Evolutionary conservation across 1,284 basidiomycete species (phyloP).

Genomic region (Papiliotrema laurentii): DNA sequence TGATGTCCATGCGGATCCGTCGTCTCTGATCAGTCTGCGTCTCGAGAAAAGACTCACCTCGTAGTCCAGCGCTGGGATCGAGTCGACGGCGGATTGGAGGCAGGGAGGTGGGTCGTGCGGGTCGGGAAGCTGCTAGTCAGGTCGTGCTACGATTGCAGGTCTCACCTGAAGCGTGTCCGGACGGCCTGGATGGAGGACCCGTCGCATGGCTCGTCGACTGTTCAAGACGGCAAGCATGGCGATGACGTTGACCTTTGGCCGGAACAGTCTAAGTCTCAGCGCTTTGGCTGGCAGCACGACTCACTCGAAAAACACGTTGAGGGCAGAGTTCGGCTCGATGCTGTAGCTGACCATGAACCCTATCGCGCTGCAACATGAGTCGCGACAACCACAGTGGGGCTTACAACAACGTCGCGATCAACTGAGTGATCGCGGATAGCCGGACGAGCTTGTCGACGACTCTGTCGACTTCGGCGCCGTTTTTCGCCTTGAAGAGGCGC

Average conservation of each 20-base stretch:
- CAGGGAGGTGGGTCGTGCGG: too few relatives aligned
- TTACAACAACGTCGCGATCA: not conserved
- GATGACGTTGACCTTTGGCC: not conserved
- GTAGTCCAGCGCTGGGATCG: too few relatives aligned
- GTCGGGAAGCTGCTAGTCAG: too few relatives aligned
- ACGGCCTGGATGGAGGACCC: not conserved
- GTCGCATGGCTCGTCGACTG: not conserved
- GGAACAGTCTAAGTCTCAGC: not conserved
- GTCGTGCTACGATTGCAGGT: too few relatives aligned
- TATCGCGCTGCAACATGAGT: not conserved
- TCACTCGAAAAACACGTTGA: conserved; percentile 5
- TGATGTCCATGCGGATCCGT: too few relatives aligned
- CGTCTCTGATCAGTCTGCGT: too few relatives aligned
- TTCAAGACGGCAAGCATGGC: conserved; percentile 1
- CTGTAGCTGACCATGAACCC: conserved; percentile 1
- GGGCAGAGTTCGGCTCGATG: not conserved
- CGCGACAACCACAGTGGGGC: not conserved
- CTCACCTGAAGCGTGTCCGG: too few relatives aligned
- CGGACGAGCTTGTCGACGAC: not conserved
- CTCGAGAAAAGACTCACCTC: too few relatives aligned
- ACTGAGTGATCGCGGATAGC: not conserved
- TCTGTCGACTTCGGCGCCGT: not conserved
- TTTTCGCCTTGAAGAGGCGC: not conserved
- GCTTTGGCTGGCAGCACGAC: not conserved
- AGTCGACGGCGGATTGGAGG: too few relatives aligned